Base-by-base conservation (phyloP, 2,329 filamentous ascomycete genomes). In the Thermomyces lanuginosus region DNA sequence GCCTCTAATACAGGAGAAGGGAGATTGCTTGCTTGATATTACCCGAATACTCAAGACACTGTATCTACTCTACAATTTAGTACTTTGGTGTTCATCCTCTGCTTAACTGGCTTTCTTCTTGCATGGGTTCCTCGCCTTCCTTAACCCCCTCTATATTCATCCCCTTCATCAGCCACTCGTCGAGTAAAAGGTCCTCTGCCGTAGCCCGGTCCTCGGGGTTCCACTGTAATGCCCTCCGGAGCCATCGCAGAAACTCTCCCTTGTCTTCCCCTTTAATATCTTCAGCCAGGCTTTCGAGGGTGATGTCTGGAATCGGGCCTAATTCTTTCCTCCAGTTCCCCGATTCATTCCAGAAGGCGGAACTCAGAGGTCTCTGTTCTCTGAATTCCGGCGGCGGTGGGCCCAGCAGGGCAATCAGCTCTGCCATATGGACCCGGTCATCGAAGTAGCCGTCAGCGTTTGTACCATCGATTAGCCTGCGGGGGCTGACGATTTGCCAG, bases 391-490 rank as follows among this genome's bases (percentile, higher is more conserved):
- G 4, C 4, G 15, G 15, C 10, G 15, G 21, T 22, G 15, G 21
- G 10, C 21, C 21, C 3, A 23, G 14, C 0, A 24, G 15, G 12
- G 27, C 21, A 16, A 28, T 8, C 5, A 28, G 14, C 9, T 28
- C 27, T 8, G 21, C 27, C 11, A 30, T 9, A 20, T 30, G 29
- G 15, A 26, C 24, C 19, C 27, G 24, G 23, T 30, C 19, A 27
- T 30, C n/a, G 6, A 30, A 28, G 22, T 22, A 18, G 2, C 27
- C 21, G 11, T 30, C 28, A 6, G 14, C 19, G 5, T 26, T 21
- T 4, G 18, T 23, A n/a, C 15, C 28, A 22, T 19, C 27, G 7
- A 30, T 22, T 4, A 26, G 19, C 16, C 10, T 18, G 4, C 18
- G 22, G 14, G 23, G 17, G 6, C 16, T 24, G 4, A 11, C 14